A percentile compares a stretch with the other conserved stretches of the same genome.
Conservation (phyloP, 1,284 basidiomycete species). For the Rhodotorula sp. region DNA sequence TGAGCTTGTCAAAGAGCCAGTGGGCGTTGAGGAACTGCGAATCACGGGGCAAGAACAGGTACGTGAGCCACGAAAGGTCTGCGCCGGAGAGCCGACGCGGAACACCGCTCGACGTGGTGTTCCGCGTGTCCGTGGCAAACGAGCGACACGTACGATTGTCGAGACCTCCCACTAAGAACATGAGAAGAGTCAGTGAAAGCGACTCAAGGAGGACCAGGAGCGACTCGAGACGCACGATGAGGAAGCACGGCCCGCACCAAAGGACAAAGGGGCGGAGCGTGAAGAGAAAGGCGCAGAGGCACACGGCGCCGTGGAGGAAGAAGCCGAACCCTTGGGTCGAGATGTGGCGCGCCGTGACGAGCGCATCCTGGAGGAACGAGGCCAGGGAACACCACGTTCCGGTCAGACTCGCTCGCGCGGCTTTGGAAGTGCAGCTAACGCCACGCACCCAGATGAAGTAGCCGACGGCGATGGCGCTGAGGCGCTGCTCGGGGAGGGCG, state of each 20-base stretch:
- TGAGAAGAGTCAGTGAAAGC: not conserved
- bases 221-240: constrained; percentile 39
- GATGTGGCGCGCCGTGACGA: constrained; percentile 46
- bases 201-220: not conserved
- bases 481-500: constrained; percentile 26
- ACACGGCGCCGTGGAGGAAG: constrained; percentile 50
- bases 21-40: constrained; percentile 52
- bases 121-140: not conserved
- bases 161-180: constrained; percentile 39
- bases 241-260: constrained; percentile 50
- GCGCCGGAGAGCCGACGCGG: not conserved
- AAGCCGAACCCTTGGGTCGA: constrained; percentile 50
- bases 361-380: constrained; percentile 46
- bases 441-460: constrained; percentile 39
- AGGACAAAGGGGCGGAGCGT: constrained; percentile 50
- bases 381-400: not conserved
- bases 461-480: constrained; percentile 36
- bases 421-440: not conserved
- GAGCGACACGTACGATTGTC: constrained; percentile 23
- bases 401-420: not conserved
- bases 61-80: not conserved
- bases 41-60: too few relatives aligned
- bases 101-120: too few relatives aligned
- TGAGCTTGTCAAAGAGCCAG: constrained; percentile 53
- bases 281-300: constrained; percentile 47